phyloP scores from a whole-genome alignment of 805 yeast genomes.

The Lipomyces chichibuensis region DNA sequence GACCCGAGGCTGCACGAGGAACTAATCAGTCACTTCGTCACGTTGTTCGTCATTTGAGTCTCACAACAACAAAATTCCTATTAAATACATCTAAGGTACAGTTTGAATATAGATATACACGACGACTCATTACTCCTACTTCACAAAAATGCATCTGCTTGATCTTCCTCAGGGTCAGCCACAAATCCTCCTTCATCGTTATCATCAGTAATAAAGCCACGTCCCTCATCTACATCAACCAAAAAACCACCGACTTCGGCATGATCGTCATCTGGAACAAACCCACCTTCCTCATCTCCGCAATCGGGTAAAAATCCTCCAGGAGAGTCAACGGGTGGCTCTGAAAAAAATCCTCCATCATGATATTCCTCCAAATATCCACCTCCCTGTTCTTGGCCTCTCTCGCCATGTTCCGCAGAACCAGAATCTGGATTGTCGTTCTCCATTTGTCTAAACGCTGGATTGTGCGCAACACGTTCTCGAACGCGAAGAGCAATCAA shows the following conservation, averaged over 20 bases:
- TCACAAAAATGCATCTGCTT: not conserved
- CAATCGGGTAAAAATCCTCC: not conserved
- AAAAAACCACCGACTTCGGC: conserved; percentile 2
- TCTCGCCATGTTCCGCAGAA: conserved; percentile 13
- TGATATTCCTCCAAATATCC: conserved; percentile 1
- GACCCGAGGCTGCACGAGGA: no score
- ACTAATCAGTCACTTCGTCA: no score
- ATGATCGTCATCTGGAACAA: conserved; percentile 5
- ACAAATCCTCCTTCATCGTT: conserved; percentile 8
- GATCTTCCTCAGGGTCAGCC: conserved; percentile 14
- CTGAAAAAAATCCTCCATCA: not conserved
- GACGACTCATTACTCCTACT: not conserved
- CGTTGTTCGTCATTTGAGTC: no score
- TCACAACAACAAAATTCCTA: not conserved
- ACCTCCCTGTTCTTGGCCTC: not conserved
- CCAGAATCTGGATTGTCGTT: conserved; percentile 13
- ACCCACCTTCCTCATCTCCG: conserved; percentile 7
- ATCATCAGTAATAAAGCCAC: conserved; percentile 16
- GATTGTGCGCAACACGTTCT: conserved; percentile 34
- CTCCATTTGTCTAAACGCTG: conserved; percentile 32
- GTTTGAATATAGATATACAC: not conserved
- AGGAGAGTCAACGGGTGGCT: not conserved
- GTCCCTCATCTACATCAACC: conserved; percentile 10
- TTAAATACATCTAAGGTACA: not conserved
- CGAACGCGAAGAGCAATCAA: conserved; percentile 42